Conservation (phyloP, 1,284 basidiomycete genomes). For the Rhodotorula mucilaginosa region DNA sequence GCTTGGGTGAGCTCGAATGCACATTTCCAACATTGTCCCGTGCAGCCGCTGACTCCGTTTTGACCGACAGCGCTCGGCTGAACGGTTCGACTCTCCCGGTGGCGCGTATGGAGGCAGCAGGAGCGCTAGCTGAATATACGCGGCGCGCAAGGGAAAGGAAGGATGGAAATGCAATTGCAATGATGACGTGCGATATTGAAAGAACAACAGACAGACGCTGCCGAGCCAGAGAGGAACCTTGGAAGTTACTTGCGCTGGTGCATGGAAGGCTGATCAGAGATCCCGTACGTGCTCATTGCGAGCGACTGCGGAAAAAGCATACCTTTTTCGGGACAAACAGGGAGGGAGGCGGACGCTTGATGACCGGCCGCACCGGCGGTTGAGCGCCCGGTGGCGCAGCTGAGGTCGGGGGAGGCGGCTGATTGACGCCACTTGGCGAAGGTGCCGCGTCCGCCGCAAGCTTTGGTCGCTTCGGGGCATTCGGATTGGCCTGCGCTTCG, state of each 20-base stretch:
- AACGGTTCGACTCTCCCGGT: slow-evolving; percentile 6
- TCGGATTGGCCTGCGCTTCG: not conserved
- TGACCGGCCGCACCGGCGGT: not conserved
- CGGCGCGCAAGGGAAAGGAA: too few relatives aligned
- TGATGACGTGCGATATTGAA: not conserved
- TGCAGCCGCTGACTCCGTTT: not conserved
- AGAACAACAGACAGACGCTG: not conserved
- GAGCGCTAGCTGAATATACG: too few relatives aligned
- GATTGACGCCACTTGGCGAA: not conserved
- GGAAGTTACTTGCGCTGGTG: not conserved
- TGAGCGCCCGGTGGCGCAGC: not conserved
- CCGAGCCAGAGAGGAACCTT: too few relatives aligned
- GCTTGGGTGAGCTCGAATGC: slow-evolving; percentile 26
- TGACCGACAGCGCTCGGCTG: slow-evolving; percentile 6
- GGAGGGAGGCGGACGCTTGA: slow-evolving; percentile 16
- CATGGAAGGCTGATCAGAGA: not conserved
- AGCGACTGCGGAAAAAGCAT: not conserved
- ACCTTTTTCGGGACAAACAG: slow-evolving; percentile 30
- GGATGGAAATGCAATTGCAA: not conserved
- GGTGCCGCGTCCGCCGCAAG: too few relatives aligned
- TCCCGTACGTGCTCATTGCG: not conserved
- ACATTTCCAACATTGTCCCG: too few relatives aligned
- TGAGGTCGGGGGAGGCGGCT: not conserved
- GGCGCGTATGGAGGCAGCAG: not conserved
- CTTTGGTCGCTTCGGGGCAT: not conserved